Evolutionary conservation across 768 basidiomycete species (phyloP), one percentile per base, ranked within the genome.

Genomic region (Leccinellum luteum): DNA sequence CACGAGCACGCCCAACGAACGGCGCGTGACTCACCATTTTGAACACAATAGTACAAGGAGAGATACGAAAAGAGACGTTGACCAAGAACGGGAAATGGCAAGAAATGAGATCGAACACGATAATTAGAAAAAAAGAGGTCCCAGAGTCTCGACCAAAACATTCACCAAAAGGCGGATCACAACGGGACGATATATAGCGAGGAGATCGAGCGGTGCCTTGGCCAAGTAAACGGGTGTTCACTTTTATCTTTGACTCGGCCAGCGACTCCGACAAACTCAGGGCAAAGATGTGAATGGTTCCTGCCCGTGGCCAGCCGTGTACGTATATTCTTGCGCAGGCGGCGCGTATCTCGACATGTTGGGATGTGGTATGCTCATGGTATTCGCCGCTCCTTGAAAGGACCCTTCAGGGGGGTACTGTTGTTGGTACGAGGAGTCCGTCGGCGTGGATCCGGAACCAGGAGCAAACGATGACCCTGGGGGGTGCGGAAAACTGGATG

Each of bases 271-370:
- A 41, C 10, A 15, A 43, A 34, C 34, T 70, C 57, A 70, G 3
- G 48, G 47, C 23, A 66, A 63, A 21, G 68, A 47, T 9, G 52
- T 28, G 25, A 59, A 73, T 28, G 63, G 61, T 25, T 66, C 69
- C 52, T 70, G 66, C 17, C 55, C 61, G 9, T 69, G 70, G 15
- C 59, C 53, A 4, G 72, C 31, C 5, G 61, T 21, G 12, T 62
- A 70, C 3, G 64, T 49, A n/a, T 63, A 73, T 12, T 67, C 69
- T 28, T 49, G 54, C 23, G 61, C 3, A 3, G 71, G 54, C 8
- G 66, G 35, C 14, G 50, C 53, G 25, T 70, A 70, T 15, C 60
- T 49, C 38, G 54, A 47, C 32, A 71, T 51, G 14, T 43, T 56
- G 38, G 51, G 3, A 44, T 64, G 68, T 3, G 57, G 35, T 3